Evolutionary conservation across 1,139 yeast genomes (phyloP), one percentile per base, ranked within the genome.

Genomic region (Blastobotrys apis): DNA sequence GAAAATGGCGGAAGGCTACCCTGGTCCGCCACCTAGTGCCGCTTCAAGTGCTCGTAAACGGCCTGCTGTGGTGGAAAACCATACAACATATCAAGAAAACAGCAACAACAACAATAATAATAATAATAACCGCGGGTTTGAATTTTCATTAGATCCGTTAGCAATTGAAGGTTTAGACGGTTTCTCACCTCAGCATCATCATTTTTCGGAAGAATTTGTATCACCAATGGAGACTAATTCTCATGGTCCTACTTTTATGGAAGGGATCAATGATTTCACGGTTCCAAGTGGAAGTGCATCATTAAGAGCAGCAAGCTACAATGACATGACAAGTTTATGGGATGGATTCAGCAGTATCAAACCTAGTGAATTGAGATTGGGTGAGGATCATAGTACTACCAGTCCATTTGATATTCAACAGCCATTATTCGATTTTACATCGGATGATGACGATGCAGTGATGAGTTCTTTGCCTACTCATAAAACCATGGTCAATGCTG

Each of bases 81-180:
- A 13, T 15, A 23, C 31, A 13, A 26, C 10, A 23, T 33, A 10
- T 10, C 34, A 5, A 31, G 13, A 25, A 12, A 25, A 12, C 27
- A 23, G 19, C 12, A 22, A 20, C 33, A 15, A 6, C 20, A 20
- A 10, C 27, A 17, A 19, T 16, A 15, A 9, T 10, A 13, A 15
- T 29, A 21, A n/a, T 13, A 41, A 25, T 25, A 21, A 31, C 8
- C 33, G 29, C 26, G 55, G 57, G 20, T 61, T 61, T 46, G 52
- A 58, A 27, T 63, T 63, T 38, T 57, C 64, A 25, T 52, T 63
- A 16, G 65, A 62, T 39, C 64, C 66, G 1, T 48, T 62, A 45
- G 66, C 64, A 1, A 55, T 63, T 30, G 66, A 63, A 43, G 66
- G 66, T 4, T 50, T 62, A 21, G 66, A 62, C 39, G 54, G 21